Conservation (phyloP, 495 filamentous ascomycete genomes). For the Neurospora sp. region DNA sequence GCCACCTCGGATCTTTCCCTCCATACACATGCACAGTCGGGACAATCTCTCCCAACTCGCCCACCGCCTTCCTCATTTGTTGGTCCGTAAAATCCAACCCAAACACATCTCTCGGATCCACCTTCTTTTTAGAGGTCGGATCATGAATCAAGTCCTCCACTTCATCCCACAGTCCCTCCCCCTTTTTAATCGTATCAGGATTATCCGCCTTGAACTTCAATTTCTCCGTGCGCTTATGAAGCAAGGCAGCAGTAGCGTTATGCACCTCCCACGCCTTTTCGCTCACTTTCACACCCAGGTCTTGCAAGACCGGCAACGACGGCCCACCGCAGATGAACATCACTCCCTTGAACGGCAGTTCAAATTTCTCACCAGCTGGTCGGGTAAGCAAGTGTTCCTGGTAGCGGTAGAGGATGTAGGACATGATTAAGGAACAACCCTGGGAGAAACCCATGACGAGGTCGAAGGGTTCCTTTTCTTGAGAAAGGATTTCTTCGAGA, state of each 20-base stretch:
- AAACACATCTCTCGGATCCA: constrained; percentile 27
- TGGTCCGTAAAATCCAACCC: constrained; percentile 42
- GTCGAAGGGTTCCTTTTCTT: constrained; percentile 48
- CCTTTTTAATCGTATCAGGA: constrained; percentile 15
- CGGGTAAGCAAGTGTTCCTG: constrained; percentile 17
- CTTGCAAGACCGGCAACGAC: constrained; percentile 32
- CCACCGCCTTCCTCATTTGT: constrained; percentile 22
- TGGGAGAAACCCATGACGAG: constrained; percentile 52
- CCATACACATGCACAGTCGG: constrained; percentile 57
- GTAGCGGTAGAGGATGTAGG: constrained; percentile 32
- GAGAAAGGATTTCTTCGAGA: constrained; percentile 17
- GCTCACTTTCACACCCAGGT: constrained; percentile 41
- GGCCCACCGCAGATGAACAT: constrained; percentile 51
- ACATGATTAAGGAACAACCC: constrained; percentile 43
- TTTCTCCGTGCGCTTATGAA: constrained; percentile 20
- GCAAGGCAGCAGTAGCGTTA: constrained; percentile 16
- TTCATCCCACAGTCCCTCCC: constrained; percentile 20
- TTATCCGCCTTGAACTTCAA: constrained; percentile 19
- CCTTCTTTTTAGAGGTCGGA: not conserved
- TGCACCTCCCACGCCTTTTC: constrained; percentile 30
- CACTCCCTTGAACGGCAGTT: constrained; percentile 46
- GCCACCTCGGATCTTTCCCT: constrained; percentile 45
- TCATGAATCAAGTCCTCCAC: constrained; percentile 24
- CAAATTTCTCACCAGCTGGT: not conserved
- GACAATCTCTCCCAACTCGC: constrained; percentile 16